Percentiles rank a stretch among this genome's conserved stretches.
phyloP scores from a whole-genome alignment of 306 rosid genomes.

The Glycine latifolia region DNA sequence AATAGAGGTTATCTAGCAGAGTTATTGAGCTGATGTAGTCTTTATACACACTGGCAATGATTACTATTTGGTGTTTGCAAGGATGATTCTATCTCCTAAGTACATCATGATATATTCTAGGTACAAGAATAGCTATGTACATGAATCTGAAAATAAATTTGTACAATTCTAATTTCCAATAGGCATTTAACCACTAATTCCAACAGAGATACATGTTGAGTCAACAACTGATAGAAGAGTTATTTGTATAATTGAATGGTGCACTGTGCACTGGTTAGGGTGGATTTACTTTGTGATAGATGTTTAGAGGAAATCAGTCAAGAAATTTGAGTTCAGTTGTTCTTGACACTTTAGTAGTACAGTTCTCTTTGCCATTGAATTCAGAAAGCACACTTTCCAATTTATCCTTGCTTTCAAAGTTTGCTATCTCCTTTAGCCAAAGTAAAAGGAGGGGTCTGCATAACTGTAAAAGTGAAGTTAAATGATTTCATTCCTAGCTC shows the following conservation, averaged over 20 bases:
- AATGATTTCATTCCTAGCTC: background rate
- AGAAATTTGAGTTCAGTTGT: slow-evolving; percentile 7
- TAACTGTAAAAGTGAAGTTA: slow-evolving; percentile 15
- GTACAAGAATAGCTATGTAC: background rate
- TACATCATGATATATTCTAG: background rate
- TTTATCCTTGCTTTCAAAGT: slow-evolving; percentile 35
- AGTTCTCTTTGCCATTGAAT: background rate
- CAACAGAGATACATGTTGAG: slow-evolving; percentile 10
- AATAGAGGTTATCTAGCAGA: too few species aligned
- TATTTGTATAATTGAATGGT: slow-evolving; percentile 5
- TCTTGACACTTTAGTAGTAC: background rate
- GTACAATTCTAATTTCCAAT: background rate
- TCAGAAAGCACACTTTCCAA: slow-evolving; percentile 28
- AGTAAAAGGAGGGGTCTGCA: background rate
- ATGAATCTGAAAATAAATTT: background rate
- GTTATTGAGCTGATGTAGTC: background rate
- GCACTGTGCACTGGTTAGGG: slow-evolving; percentile 13
- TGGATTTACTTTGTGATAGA: slow-evolving; percentile 30
- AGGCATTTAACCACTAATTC: background rate
- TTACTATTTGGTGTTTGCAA: background rate
- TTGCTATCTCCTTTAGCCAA: slow-evolving; percentile 5
- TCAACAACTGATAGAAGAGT: slow-evolving; percentile 26
- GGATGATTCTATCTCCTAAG: background rate
- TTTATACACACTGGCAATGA: background rate
- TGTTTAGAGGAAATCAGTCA: slow-evolving; percentile 15